phyloP scores from a whole-genome alignment of 2,329 filamentous ascomycete genomes.

The Claviceps capensis region DNA sequence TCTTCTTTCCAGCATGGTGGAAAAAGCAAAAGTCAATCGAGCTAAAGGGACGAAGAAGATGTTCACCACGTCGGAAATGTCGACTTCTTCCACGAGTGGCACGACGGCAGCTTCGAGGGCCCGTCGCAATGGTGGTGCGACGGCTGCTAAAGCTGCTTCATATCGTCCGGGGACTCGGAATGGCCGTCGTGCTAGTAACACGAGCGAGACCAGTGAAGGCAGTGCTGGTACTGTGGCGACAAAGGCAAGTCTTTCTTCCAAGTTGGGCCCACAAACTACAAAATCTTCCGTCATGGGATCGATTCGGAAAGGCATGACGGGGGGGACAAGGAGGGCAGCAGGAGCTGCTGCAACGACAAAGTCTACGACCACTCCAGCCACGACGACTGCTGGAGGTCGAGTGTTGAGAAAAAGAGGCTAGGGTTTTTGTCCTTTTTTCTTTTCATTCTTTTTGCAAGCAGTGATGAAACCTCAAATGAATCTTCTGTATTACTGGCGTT shows the following conservation, averaged over 20 bases:
- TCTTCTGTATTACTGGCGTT: not conserved
- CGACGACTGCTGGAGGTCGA: conserved; percentile 33
- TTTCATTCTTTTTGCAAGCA: not conserved
- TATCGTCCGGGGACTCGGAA: conserved; percentile 31
- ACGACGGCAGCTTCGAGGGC: conserved; percentile 20
- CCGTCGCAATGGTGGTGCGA: conserved; percentile 22
- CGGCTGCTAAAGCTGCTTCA: conserved; percentile 16
- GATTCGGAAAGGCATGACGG: conserved; percentile 37
- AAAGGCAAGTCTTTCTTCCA: conserved; percentile 29
- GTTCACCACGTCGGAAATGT: conserved; percentile 27
- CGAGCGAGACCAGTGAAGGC: conserved; percentile 48
- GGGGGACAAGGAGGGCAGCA: conserved; percentile 35
- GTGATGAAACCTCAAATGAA: not conserved
- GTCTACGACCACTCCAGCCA: conserved; percentile 22
- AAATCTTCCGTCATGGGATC: conserved; percentile 42
- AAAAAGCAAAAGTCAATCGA: conserved; percentile 44
- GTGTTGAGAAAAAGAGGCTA: conserved; percentile 41
- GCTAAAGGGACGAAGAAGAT: conserved; percentile 32
- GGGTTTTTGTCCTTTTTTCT: conserved; percentile 3
- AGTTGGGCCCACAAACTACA: conserved; percentile 16
- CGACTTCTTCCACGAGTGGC: conserved; percentile 27
- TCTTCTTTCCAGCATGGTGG: conserved; percentile 42
- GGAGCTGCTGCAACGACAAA: conserved; percentile 14
- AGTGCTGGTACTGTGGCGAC: conserved; percentile 53
- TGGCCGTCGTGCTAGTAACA: conserved; percentile 40